Evolutionary conservation across 495 filamentous ascomycete species (phyloP).

Genomic region (Xylaria nigripes): DNA sequence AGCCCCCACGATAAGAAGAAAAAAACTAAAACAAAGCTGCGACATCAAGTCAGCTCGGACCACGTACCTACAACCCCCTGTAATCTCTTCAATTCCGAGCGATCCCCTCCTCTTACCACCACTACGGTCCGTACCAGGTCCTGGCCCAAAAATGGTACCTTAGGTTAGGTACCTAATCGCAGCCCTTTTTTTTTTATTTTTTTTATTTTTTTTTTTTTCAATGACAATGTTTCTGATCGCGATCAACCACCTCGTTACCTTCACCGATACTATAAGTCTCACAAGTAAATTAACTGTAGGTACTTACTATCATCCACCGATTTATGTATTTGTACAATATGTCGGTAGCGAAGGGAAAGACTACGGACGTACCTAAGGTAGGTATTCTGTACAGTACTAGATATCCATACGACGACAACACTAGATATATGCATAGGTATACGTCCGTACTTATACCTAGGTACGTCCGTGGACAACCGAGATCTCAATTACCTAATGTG

Average conservation of each 20-base stretch:
- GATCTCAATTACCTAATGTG: background rate
- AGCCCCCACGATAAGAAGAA: background rate
- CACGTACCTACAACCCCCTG: background rate
- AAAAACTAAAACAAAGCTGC: conserved; percentile 6
- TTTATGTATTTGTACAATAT: too few relatives aligned
- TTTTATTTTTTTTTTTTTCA: too few relatives aligned
- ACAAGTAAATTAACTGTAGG: too few relatives aligned
- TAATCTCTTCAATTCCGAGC: conserved; percentile 2
- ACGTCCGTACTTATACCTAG: too few relatives aligned
- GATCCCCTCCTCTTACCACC: background rate
- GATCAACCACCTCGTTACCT: background rate
- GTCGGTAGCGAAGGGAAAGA: too few relatives aligned
- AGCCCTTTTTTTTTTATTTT: too few relatives aligned
- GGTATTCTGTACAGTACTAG: too few relatives aligned
- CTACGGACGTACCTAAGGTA: too few relatives aligned
- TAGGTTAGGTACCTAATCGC: background rate
- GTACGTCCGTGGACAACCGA: background rate
- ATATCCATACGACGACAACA: too few relatives aligned
- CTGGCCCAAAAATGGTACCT: background rate
- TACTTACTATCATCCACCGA: too few relatives aligned
- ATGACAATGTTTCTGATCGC: background rate
- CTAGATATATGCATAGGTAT: too few relatives aligned
- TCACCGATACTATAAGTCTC: too few relatives aligned
- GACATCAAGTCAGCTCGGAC: conserved; percentile 5
- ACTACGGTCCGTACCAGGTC: background rate